Base-by-base conservation (phyloP, 2,329 filamentous ascomycete genomes). In the Metarhizium robertsii region DNA sequence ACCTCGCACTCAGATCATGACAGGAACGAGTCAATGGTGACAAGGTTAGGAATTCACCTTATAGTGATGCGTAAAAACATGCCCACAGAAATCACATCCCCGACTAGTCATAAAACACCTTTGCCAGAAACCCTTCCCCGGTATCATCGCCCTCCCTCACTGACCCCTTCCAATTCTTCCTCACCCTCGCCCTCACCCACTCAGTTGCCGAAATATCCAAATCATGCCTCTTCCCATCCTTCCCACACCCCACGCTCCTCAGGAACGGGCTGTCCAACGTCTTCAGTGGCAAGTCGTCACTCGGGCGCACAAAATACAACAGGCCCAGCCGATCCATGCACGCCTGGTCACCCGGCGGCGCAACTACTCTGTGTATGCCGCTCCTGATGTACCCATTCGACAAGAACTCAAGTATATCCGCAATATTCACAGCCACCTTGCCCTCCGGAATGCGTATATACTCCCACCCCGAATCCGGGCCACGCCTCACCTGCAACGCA, bases 401-500 rank as follows among this genome's bases (percentile, higher is more conserved):
- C 36, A 55, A 30, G 36, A 52, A 55, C 50, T 53, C 43, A 6
- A 46, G 50, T 2, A 55, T 53, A 10, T 56, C 54, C 6, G 11
- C 54, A 14, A 56, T 32, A 13, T 50, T 56, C n/a, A 56, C 54
- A 29, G 54, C 54, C 6, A 56, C 54, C n/a, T 53, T 53, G 46
- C 46, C 54, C 45, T 50, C 46, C 2, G 54, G 45, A 14, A 56
- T n/a, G n/a, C 54, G 45, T 43, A 52, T 32, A 36, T 55, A 49
- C 54, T 48, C 43, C 54, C 54, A 52, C 7, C n/a, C 50, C 30
- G 43, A 13, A 13, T 42, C 55, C n/a, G 34, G 29, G 4, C 32
- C 29, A 30, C 32, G 49, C 49, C 18, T 52, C 25, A 83, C 77
- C 62, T 84, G 79, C 25, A 83, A 68, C 2, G 77, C 79, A 0